Conservation (phyloP, 1,139 yeast genomes). For the Arxiozyma slooffiae region DNA sequence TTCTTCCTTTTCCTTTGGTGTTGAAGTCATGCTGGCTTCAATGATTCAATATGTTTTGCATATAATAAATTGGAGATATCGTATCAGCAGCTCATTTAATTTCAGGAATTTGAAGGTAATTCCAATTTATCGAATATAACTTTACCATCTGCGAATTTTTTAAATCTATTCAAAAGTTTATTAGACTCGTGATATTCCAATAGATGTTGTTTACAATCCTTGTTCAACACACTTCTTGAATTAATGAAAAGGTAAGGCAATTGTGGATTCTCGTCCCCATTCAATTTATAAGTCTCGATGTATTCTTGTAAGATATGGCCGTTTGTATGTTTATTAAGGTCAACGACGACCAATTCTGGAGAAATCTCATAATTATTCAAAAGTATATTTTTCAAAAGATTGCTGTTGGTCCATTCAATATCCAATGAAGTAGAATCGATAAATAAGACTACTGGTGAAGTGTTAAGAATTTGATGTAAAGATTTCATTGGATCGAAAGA, state of each 20-base stretch:
- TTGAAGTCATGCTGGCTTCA: too few relatives aligned
- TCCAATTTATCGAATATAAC: conserved; percentile 14
- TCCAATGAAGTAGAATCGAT: conserved; percentile 33
- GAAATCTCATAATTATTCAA: conserved; percentile 49
- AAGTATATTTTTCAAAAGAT: conserved; percentile 46
- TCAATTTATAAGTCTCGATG: conserved; percentile 24
- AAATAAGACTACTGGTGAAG: conserved; percentile 24
- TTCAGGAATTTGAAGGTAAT: conserved; percentile 19
- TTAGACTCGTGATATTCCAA: conserved; percentile 12
- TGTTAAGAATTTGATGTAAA: conserved; percentile 19
- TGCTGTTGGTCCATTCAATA: conserved; percentile 20
- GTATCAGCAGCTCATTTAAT: too few relatives aligned
- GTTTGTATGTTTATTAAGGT: conserved; percentile 58
- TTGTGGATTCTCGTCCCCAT: conserved; percentile 1
- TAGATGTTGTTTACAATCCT: conserved; percentile 9
- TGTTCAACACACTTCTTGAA: conserved; percentile 9
- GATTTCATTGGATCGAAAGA: conserved; percentile 2
- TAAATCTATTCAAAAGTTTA: conserved; percentile 12
- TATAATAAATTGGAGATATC: too few relatives aligned
- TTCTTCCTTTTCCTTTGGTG: too few relatives aligned
- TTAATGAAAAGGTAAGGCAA: conserved; percentile 21
- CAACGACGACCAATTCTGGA: conserved; percentile 61
- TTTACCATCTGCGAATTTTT: conserved; percentile 13
- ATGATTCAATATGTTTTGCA: too few relatives aligned
- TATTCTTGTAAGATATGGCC: conserved; percentile 47